These are phyloP conservation scores for Calophaca sinica DNA, from an alignment of 306 rosid species.

Conservation along the genomic window DNA sequence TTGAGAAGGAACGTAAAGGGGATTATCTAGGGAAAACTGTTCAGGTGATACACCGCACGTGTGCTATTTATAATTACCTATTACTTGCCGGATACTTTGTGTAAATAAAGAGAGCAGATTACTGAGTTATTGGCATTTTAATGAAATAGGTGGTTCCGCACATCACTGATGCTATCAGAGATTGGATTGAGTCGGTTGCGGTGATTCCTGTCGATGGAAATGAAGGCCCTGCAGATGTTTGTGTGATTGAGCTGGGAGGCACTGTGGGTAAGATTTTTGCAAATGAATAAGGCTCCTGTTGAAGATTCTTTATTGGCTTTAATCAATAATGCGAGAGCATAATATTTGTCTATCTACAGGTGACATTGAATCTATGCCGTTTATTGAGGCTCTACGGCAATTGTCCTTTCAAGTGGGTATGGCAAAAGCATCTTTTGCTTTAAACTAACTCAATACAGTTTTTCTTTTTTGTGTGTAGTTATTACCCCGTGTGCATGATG, in stretches of 20 bases:
- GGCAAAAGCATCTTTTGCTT: conserved; percentile 35
- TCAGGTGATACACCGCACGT: conserved; percentile 69
- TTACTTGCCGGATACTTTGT: conserved; percentile 18
- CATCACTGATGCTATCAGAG: conserved; percentile 91
- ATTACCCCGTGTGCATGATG: conserved; percentile 4
- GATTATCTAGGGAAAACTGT: conserved; percentile 98
- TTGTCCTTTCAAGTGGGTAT: conserved; percentile 93
- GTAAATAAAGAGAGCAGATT: conserved; percentile 10
- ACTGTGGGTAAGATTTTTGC: conserved; percentile 76
- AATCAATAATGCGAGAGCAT: conserved; percentile 13
- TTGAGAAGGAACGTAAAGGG: conserved; percentile 93
- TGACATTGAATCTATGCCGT: conserved; percentile 99
- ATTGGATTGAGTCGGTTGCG: conserved; percentile 82
- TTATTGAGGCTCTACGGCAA: conserved; percentile 90
- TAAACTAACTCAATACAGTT: conserved; percentile 3
- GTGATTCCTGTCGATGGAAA: conserved; percentile 87
- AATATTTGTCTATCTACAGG: conserved; percentile 57
- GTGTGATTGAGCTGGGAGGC: conserved; percentile 98
- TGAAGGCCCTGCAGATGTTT: conserved; percentile 92
- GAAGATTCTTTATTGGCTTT: conserved; percentile 12
- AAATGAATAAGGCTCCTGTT: neutral
- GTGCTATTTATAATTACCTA: conserved; percentile 36
- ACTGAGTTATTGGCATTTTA: conserved; percentile 38
- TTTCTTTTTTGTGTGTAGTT: neutral
- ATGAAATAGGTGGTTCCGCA: conserved; percentile 90